Base-by-base conservation (phyloP, 2,329 filamentous ascomycete species). In the Talaromyces sp. region DNA sequence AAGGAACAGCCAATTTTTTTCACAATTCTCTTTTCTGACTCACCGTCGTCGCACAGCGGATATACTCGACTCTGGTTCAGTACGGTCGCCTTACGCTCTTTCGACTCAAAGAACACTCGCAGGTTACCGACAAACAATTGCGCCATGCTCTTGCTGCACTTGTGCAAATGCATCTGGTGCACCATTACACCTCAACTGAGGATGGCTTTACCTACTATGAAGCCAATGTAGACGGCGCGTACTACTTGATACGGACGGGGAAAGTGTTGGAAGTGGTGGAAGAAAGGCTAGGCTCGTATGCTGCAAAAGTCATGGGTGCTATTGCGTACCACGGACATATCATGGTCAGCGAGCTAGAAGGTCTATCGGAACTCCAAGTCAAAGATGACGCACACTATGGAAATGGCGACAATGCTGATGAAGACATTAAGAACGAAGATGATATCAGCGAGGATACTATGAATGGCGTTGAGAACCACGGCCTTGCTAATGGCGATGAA, bases 111-210 rank as follows among this genome's bases (percentile, higher is more conserved):
- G 86, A 88, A 58, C 83, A 90, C 72, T 92, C 91, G 21, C 85
- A 87, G 57, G 84, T 97, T 58, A 86, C 84, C 61, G 82, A 84
- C n/a, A 86, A 86, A 60, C 88, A 96, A 72, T 80, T 96, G 67
- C 90, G 88, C 70, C 87, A 93, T 77, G 92, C 90, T 21, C 83
- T 99, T 58, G 88, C 87, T 60, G 88, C 95, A 35, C 87, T 98
- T 66, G 85, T 96, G 46, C 93, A 98, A 73, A 90, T 96, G 73
- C 92, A 93, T 71, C 85, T 98, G 56, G 81, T 96, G 66, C 91
- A 87, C 74, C 89, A 93, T 75, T 84, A 87, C 67, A 85, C 86
- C 67, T 83, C 87, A 64, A 73, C 81, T 62, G 84, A 88, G 62
- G 83, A 85, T 48, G 83, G 83, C 52, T 75, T 82, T 57, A 89